Conservation (phyloP, 2,329 filamentous ascomycete genomes). For the Cladosporium sp. region DNA sequence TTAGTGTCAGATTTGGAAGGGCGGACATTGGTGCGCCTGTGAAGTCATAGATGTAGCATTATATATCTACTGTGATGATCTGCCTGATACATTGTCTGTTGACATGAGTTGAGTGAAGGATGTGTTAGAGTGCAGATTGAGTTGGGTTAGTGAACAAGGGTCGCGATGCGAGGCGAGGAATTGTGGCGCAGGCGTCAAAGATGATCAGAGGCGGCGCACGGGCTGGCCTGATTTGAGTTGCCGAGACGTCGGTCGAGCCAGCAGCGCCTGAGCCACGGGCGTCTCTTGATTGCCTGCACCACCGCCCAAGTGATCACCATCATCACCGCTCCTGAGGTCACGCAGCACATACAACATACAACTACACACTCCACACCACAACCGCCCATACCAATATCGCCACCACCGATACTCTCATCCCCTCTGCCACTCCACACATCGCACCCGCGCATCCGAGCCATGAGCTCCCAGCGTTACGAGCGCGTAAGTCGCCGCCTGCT, state of each 20-base stretch:
- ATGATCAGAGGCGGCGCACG: neutral
- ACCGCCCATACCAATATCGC: neutral
- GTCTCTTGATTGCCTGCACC: neutral
- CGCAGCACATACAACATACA: neutral
- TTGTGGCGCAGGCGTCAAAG: constrained; percentile 3
- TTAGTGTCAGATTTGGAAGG: constrained; percentile 52
- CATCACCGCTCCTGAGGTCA: constrained; percentile 9
- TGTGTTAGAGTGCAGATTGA: constrained; percentile 1
- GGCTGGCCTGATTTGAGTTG: constrained; percentile 2
- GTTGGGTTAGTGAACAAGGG: constrained; percentile 6
- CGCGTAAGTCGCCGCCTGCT: constrained; percentile 29
- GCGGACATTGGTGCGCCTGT: constrained; percentile 49
- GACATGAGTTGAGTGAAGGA: too few relatives aligned
- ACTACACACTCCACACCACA: neutral
- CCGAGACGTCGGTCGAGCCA: neutral
- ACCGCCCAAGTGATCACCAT: neutral
- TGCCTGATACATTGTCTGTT: too few relatives aligned
- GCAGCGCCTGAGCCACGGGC: too few relatives aligned
- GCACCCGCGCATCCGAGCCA: constrained; percentile 4
- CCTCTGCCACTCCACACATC: neutral
- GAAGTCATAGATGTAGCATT: neutral
- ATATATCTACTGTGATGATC: neutral
- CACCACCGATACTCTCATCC: neutral
- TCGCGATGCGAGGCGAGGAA: neutral
- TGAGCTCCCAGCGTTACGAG: constrained; percentile 21